These are phyloP conservation scores for Endocladia muricata DNA, from an alignment of 31 red algal species.

Conservation along the genomic window DNA sequence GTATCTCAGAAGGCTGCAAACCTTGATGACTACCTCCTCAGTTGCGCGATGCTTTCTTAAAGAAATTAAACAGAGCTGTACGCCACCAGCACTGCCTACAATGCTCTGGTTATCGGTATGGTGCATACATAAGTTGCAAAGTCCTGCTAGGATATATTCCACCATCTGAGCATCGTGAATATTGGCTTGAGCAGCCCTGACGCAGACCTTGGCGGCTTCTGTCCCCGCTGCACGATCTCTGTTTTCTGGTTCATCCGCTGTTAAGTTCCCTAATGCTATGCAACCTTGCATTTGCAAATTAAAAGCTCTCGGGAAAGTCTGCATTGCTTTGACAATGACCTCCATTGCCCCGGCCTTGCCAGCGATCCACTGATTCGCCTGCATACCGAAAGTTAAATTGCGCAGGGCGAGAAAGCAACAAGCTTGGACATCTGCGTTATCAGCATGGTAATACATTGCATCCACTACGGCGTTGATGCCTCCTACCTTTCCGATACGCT, in stretches of 20 bases:
- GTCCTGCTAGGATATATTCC: constrained; percentile 40
- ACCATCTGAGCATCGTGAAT: constrained; percentile 15
- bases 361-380: constrained; percentile 70
- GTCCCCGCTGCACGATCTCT: constrained; percentile 20
- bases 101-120: constrained; percentile 14
- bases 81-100: constrained; percentile 33
- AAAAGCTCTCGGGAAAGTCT: constrained; percentile 10
- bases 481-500: constrained; percentile 53
- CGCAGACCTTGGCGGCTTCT: constrained; percentile 2
- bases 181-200: constrained; percentile 5
- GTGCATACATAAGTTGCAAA: constrained; percentile 35
- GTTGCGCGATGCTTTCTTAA: constrained; percentile 29
- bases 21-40: constrained; percentile 37
- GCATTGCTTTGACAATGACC: constrained; percentile 34
- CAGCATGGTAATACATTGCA: constrained; percentile 37
- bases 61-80: constrained; percentile 18
- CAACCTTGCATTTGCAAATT: constrained; percentile 50
- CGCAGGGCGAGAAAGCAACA: constrained; percentile 57
- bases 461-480: constrained; percentile 44
- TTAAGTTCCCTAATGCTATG: constrained; percentile 53
- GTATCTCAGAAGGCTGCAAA: constrained; percentile 36
- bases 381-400: constrained; percentile 51
- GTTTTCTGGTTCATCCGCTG: constrained; percentile 42
- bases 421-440: constrained; percentile 53
- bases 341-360: constrained; percentile 46